phyloP scores from a whole-genome alignment of 106 monocot species.

The Cymbidium sinense region DNA sequence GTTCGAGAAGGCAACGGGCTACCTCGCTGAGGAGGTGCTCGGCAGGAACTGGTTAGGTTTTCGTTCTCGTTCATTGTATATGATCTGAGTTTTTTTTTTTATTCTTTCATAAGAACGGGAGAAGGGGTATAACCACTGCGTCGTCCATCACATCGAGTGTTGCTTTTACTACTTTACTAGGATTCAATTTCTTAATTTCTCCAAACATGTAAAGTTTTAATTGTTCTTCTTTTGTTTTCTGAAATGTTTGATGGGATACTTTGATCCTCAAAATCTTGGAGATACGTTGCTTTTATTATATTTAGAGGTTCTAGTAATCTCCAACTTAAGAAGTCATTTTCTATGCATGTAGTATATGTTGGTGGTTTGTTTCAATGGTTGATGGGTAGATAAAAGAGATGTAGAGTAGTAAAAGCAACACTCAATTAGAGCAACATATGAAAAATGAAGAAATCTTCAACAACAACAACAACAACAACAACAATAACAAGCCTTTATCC shows the following conservation, averaged over 20 bases:
- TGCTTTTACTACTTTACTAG: background rate
- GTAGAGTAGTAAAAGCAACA: background rate
- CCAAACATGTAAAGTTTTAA: background rate
- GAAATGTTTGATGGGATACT: background rate
- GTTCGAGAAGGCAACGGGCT: slow-evolving; percentile 85
- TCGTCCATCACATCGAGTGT: background rate
- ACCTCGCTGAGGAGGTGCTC: slow-evolving; percentile 85
- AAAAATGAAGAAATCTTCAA: too few species aligned
- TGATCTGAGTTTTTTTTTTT: background rate
- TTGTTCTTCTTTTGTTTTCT: background rate
- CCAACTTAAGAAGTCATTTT: background rate
- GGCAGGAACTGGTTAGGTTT: slow-evolving; percentile 82
- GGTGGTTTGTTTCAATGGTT: background rate
- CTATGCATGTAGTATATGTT: background rate
- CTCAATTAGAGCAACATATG: too few species aligned
- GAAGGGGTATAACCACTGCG: background rate
- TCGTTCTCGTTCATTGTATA: background rate
- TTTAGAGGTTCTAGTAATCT: too few species aligned
- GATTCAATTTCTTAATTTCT: background rate
- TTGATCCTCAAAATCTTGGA: background rate
- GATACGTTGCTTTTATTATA: background rate
- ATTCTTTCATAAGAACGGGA: background rate
- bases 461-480: too few species aligned
- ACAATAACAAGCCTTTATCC: too few species aligned
- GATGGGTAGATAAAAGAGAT: background rate